Conservation (phyloP, 306 rosid genomes). For the Gynostemma pentaphyllum region DNA sequence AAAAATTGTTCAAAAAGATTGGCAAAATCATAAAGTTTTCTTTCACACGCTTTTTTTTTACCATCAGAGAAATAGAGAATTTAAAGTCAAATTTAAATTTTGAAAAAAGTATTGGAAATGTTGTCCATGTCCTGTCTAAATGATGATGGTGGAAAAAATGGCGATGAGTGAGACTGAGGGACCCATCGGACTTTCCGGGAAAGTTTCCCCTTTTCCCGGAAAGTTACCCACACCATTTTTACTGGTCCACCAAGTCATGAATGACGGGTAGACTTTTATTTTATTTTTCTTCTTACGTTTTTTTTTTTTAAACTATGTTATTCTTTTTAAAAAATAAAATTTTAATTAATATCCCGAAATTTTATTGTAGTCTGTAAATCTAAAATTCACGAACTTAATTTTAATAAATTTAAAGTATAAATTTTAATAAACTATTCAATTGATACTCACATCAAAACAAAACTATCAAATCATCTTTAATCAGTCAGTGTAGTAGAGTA, state of each 20-base stretch:
- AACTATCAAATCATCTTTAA: too few species aligned
- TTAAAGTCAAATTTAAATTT: background rate
- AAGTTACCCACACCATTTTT: slow-evolving; percentile 40
- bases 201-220: slow-evolving; percentile 46
- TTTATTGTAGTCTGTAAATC: too few species aligned
- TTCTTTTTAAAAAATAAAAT: too few species aligned
- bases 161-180: slow-evolving; percentile 34
- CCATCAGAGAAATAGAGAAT: background rate
- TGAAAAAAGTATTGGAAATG: background rate
- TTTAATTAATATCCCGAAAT: too few species aligned
- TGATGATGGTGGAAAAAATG: background rate
- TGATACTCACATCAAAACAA: too few species aligned
- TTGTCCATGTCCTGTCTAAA: background rate
- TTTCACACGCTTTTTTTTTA: background rate
- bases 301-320: background rate
- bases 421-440: too few species aligned
- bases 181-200: slow-evolving; percentile 50
- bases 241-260: slow-evolving; percentile 47
- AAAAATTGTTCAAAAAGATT: too few species aligned
- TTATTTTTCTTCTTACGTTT: background rate
- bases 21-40: background rate
- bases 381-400: too few species aligned
- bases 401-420: too few species aligned
- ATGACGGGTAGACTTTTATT: slow-evolving; percentile 27
- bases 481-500: too few species aligned